These are phyloP conservation scores for Massospora cicadina DNA, from an alignment of 371 early-diverging fungal species.

Conservation along the genomic window DNA sequence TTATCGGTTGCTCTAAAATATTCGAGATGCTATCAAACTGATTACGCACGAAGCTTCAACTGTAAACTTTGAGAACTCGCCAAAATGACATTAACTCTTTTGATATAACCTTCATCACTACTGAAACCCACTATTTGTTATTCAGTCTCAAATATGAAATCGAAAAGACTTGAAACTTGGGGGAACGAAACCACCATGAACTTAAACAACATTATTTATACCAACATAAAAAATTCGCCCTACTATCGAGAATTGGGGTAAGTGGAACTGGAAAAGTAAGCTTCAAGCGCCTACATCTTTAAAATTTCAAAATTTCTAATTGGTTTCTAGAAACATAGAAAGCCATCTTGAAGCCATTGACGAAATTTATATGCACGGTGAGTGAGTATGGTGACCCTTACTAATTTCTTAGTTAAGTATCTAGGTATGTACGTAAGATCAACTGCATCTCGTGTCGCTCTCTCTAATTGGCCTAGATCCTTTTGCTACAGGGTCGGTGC, in stretches of 20 bases:
- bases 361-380: slow-evolving; percentile 53
- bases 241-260: slow-evolving; percentile 53
- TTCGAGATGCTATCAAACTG: no score
- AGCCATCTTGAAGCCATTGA: slow-evolving; percentile 68
- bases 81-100: no score
- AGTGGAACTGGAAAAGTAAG: slow-evolving; percentile 14
- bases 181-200: slow-evolving; percentile 74
- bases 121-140: no score
- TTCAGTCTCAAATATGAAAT: slow-evolving; percentile 9
- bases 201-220: slow-evolving; percentile 52
- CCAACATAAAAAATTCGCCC: slow-evolving; percentile 47
- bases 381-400: slow-evolving; percentile 1
- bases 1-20: no score
- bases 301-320: background rate
- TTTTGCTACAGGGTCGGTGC: slow-evolving; percentile 60
- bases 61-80: no score
- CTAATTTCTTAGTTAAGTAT: slow-evolving; percentile 10
- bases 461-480: slow-evolving; percentile 34
- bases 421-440: slow-evolving; percentile 12
- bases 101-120: no score
- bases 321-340: slow-evolving; percentile 26
- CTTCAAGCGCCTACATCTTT: background rate
- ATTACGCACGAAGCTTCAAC: no score
- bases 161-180: slow-evolving; percentile 44
- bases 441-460: slow-evolving; percentile 2